phyloP scores from a whole-genome alignment of 106 monocot species.

The Acorus gramineus region DNA sequence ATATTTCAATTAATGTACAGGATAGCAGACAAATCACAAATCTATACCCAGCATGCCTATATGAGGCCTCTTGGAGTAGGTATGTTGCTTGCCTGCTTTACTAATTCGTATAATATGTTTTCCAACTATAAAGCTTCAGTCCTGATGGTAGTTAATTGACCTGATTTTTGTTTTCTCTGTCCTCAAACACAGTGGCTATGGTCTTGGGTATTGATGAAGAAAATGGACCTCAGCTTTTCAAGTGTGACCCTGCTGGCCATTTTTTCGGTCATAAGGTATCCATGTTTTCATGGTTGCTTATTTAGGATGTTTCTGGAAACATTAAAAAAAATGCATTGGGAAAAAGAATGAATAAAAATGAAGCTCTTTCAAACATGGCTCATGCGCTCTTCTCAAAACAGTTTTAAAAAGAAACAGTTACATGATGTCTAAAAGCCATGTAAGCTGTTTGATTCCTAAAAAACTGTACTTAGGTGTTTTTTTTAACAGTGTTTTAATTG shows the following conservation, averaged over 20 bases:
- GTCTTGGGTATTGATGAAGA: constrained; percentile 96
- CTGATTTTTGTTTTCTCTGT: background rate
- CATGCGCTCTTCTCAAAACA: no score
- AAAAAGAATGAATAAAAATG: no score
- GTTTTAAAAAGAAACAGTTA: no score
- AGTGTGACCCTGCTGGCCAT: constrained; percentile 98
- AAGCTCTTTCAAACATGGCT: no score
- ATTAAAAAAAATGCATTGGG: no score
- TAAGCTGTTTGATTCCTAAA: no score
- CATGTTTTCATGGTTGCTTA: background rate
- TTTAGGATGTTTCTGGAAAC: no score
- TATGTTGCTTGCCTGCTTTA: background rate
- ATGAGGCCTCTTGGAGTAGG: constrained; percentile 99
- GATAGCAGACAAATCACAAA: constrained; percentile 96
- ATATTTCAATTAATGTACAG: constrained; percentile 31
- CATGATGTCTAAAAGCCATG: no score
- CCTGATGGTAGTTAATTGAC: background rate
- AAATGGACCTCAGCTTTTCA: constrained; percentile 92
- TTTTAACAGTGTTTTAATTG: no score
- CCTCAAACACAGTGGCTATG: constrained; percentile 61
- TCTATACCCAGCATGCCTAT: constrained; percentile 98
- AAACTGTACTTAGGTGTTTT: no score
- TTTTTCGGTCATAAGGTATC: constrained; percentile 98
- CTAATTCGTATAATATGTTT: no score
- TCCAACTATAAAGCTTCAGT: background rate